Base-by-base conservation (phyloP, 805 yeast species). In the Millerozyma acaciae region DNA sequence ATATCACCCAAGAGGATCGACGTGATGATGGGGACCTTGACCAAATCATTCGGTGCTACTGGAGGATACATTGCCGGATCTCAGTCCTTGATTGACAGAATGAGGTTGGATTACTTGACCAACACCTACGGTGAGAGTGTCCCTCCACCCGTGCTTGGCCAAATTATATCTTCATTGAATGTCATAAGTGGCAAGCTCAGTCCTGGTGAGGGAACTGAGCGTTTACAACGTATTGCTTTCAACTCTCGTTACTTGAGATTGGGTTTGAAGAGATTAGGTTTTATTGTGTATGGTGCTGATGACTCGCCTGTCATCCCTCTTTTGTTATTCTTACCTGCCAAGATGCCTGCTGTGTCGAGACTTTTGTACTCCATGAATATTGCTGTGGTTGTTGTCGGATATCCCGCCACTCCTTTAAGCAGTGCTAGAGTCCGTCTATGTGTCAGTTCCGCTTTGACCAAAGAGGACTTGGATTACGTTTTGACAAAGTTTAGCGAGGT, bases 11-110 rank as follows among this genome's bases (percentile, higher is more conserved):
- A 63, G 8, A 76, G 76, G 27, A 69, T 93, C 37, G 99, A 93
- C 62, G 66, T 93, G 42, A 63, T 93, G 45, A 93, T 93, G 99
- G 99, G 99, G 32, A 93, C 99, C 6, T 75, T 93, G 37, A 94
- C 98, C 33, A 93, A 93, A 62, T 86, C 96, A 1, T 93, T 93
- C 58, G 98, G 99, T 56, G 97, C 98, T 12, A 87, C 97, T 26
- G 99, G 99, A 53, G 99, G 98, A 29, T 93, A 93, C 56, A 67
- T 93, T 43, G 90, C 96, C n/a, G 94, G 83, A 28, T 70, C 70
- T 42, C 72, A 78, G 51, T 63, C 60, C 30, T 62, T 86, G 20
- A 81, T 90, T 31, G 89, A 87, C 48, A 75, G 80, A 48, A 65
- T 93, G 41, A 77, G 89, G 60, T 48, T 84, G 25, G 80, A 77